Base-by-base conservation (phyloP, 2,329 filamentous ascomycete species). In the Pseudogymnoascus sp. region DNA sequence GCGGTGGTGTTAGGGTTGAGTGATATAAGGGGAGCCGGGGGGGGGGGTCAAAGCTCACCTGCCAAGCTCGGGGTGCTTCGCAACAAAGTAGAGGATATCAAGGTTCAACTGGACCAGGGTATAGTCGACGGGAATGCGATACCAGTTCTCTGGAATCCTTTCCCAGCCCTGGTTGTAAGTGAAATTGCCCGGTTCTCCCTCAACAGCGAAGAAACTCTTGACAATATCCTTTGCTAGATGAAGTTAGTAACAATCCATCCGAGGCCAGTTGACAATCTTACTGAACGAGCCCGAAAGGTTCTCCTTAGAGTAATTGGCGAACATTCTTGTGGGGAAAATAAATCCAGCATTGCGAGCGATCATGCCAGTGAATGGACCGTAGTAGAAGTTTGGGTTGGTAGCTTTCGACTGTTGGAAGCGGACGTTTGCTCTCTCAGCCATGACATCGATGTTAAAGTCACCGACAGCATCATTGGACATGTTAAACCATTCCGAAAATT, bases 351-450 rank as follows among this genome's bases (percentile, higher is more conserved):
- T 69, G 8, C 61, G 64, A 37, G 71, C 71, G 12, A 71, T 26
- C 16, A 81, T 73, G 12, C 81, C 81, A 1, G 78, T 80, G 62
- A 79, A 77, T 1, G 81, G 82, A 0, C 80, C 80, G 54, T 79
- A 81, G 71, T 80, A 84, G 69, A 82, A 82, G 54, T 80, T 73
- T 0, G 81, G 80, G 68, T 84, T 84, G 11, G 74, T 77, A 16
- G 72, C 70, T 6, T 81, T 76, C 51, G 75, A 77, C 67, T 83
- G 72, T 6, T 79, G 65, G 68, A 79, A 80, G 4, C 80, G 76
- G 21, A 74, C 69, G 14, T 73, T 73, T 6, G 67, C 66, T 47
- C 62, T 66, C 4, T 67, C 37, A 18, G 62, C 63, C 14, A 71
- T 66, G 47, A 64, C 29, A 47, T 68, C 66, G 39, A 71, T 63